A percentile compares a stretch with the other conserved stretches of the same genome.
These are phyloP conservation scores for Lepidopterella palustris DNA, from an alignment of 495 filamentous ascomycete species.

Conservation along the genomic window DNA sequence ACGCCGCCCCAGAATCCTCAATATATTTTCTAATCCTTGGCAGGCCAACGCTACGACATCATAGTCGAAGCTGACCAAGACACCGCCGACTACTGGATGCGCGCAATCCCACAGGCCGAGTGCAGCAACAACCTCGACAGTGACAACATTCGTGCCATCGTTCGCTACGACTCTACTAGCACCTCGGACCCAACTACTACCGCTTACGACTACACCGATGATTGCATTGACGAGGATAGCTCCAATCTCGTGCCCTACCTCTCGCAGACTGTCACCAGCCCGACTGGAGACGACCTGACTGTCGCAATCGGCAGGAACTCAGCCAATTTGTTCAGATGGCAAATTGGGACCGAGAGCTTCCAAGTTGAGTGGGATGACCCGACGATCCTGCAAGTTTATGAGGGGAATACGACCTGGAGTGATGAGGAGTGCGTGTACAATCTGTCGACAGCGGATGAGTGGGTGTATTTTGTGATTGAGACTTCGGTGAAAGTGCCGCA, in stretches of 20 bases:
- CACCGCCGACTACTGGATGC: constrained; percentile 56
- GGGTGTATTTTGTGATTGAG: constrained; percentile 23
- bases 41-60: constrained; percentile 62
- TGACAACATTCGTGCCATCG: constrained; percentile 51
- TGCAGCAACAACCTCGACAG: constrained; percentile 43
- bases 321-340: constrained; percentile 8
- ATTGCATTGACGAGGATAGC: not conserved
- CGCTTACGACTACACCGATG: not conserved
- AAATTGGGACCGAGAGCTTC: not conserved
- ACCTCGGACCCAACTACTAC: not conserved
- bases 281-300: not conserved
- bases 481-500: constrained; percentile 26
- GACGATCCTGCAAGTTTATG: constrained; percentile 5
- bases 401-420: not conserved
- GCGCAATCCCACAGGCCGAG: constrained; percentile 46
- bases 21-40: not conserved
- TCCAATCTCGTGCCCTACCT: constrained; percentile 12
- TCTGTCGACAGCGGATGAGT: not conserved
- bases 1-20: not conserved
- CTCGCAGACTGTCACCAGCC: constrained; percentile 7
- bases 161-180: constrained; percentile 32
- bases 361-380: constrained; percentile 1
- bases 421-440: constrained; percentile 4
- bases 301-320: not conserved
- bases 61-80: constrained; percentile 54